phyloP scores from a whole-genome alignment of 768 basidiomycete species.

The Amanita exitialis region DNA sequence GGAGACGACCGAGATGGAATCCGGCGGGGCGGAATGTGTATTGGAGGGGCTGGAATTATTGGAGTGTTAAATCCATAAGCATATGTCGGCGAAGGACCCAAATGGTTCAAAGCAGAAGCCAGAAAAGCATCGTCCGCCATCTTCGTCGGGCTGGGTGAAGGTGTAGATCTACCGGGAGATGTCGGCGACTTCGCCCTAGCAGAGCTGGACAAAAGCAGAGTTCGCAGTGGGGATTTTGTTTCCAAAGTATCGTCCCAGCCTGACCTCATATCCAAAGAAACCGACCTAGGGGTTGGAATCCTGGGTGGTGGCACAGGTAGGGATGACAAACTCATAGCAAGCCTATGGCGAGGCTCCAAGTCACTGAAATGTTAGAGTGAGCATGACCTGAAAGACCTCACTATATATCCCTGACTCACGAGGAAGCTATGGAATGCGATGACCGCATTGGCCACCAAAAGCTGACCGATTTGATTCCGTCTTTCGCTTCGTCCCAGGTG shows the following conservation, averaged over 20 bases:
- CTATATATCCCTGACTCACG: not conserved
- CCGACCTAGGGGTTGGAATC: not conserved
- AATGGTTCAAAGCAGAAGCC: constrained; percentile 31
- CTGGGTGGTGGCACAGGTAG: not conserved
- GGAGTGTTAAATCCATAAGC: constrained; percentile 27
- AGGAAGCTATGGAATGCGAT: not conserved
- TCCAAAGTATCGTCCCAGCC: constrained; percentile 42
- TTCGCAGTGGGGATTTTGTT: constrained; percentile 2
- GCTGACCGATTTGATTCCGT: constrained; percentile 24
- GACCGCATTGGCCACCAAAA: not conserved
- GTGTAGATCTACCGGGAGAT: not conserved
- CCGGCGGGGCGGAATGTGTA: not conserved
- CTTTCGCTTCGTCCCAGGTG: constrained; percentile 24
- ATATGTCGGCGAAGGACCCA: constrained; percentile 31
- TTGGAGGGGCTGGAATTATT: constrained; percentile 6
- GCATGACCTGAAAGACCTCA: not conserved
- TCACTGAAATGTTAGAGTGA: not conserved
- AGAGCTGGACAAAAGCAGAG: not conserved
- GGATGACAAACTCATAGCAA: not conserved
- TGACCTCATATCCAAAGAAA: constrained; percentile 27
- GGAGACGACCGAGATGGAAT: not conserved
- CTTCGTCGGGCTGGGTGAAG: constrained; percentile 1
- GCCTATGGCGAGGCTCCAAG: not conserved
- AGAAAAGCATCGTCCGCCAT: constrained; percentile 29
- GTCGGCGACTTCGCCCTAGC: not conserved